A percentile compares a stretch with the other conserved stretches of the same genome.
These are phyloP conservation scores for Vitis rotundifolia DNA, from an alignment of 164 flowering plant species.

Conservation along the genomic window DNA sequence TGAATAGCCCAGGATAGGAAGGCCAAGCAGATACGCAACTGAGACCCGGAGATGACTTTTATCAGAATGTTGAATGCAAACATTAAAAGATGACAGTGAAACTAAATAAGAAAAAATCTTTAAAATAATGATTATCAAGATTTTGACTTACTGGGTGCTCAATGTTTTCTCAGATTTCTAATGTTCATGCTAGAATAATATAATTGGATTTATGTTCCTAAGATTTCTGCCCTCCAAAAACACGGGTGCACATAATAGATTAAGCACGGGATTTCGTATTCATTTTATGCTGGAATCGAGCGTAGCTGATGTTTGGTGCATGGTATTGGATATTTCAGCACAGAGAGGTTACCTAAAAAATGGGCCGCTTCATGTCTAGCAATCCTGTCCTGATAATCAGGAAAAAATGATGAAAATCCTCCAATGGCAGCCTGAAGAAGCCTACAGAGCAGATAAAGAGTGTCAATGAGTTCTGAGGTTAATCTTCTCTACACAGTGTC, in stretches of 20 bases:
- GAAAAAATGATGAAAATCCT: slow-evolving; percentile 81
- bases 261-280: no score
- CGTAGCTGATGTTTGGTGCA: no score
- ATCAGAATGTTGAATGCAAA: neutral
- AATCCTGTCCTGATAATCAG: slow-evolving; percentile 90
- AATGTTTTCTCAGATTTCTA: no score
- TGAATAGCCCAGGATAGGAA: slow-evolving; percentile 90
- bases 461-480: neutral
- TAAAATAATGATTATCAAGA: no score
- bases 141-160: no score
- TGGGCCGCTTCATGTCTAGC: slow-evolving; percentile 98
- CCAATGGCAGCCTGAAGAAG: slow-evolving; percentile 95
- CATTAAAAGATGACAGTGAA: neutral
- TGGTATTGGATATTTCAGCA: no score
- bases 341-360: slow-evolving; percentile 58
- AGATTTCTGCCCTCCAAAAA: no score
- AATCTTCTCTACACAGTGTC: neutral
- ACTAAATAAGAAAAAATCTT: neutral
- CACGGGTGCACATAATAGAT: no score
- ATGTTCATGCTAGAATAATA: no score
- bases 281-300: no score
- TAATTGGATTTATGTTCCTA: no score
- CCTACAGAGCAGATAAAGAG: slow-evolving; percentile 35
- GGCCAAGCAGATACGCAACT: slow-evolving; percentile 90
- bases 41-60: slow-evolving; percentile 1